These are phyloP conservation scores for Grigorovia transvaalensis DNA, from an alignment of 805 yeast genomes.

Conservation along the genomic window DNA sequence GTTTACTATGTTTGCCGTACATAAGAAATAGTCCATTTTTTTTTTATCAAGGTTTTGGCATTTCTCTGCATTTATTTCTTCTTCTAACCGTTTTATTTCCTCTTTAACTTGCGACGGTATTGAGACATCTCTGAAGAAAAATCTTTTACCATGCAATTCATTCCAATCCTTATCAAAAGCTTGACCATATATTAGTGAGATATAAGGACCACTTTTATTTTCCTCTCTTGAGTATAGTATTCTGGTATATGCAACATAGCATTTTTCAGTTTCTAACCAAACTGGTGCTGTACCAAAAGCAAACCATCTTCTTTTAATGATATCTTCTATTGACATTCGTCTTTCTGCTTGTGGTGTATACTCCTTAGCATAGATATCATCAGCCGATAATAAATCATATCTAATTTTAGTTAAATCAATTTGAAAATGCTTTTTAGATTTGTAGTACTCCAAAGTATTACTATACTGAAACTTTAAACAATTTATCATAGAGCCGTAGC, in stretches of 20 bases:
- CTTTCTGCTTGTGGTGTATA: background rate
- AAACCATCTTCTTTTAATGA: constrained; percentile 24
- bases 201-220: constrained; percentile 24
- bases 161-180: constrained; percentile 7
- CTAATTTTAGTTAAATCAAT: too few species aligned
- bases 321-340: background rate
- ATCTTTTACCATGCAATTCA: constrained; percentile 3
- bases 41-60: constrained; percentile 15
- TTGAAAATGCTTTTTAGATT: too few species aligned
- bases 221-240: constrained; percentile 25
- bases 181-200: constrained; percentile 31
- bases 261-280: constrained; percentile 39
- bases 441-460: too few species aligned
- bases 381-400: too few species aligned
- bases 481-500: too few species aligned
- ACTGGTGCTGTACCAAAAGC: constrained; percentile 4
- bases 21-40: constrained; percentile 11
- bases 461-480: too few species aligned
- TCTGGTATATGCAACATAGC: constrained; percentile 38
- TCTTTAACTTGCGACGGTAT: constrained; percentile 18
- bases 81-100: constrained; percentile 17
- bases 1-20: constrained; percentile 13
- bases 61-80: constrained; percentile 17
- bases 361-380: background rate
- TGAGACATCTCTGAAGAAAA: constrained; percentile 2